These are phyloP conservation scores for Irpex rosettiformis DNA, from an alignment of 1,284 basidiomycete species.

Conservation along the genomic window DNA sequence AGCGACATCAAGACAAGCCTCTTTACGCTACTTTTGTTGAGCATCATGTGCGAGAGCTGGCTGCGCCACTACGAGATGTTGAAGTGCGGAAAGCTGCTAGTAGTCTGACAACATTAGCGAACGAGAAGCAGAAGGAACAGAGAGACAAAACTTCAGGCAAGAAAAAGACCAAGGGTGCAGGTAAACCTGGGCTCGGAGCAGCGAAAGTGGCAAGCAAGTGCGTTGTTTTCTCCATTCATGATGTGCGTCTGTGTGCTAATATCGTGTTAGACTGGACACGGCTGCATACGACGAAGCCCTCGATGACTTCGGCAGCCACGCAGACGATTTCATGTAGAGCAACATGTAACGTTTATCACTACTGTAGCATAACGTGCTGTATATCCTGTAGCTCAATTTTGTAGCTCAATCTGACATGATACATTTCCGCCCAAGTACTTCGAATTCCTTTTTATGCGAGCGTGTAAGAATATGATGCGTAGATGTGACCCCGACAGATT, in stretches of 20 bases:
- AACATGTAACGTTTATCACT: slow-evolving; percentile 4
- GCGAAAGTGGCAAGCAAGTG: slow-evolving; percentile 63
- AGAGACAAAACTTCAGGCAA: slow-evolving; percentile 83
- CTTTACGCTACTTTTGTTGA: slow-evolving; percentile 83
- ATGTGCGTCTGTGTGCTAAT: not conserved
- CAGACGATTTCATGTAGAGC: slow-evolving; percentile 76
- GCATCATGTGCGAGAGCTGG: slow-evolving; percentile 72
- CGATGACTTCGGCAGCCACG: slow-evolving; percentile 73
- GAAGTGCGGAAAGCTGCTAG: slow-evolving; percentile 87
- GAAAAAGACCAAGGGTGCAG: slow-evolving; percentile 75
- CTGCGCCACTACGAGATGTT: slow-evolving; percentile 75
- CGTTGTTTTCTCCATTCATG: slow-evolving; percentile 24
- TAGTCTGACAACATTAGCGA: slow-evolving; percentile 79
- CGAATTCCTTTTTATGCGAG: too few species aligned
- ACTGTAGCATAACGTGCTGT: not conserved
- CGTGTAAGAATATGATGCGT: too few species aligned
- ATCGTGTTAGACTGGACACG: slow-evolving; percentile 63
- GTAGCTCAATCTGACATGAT: not conserved
- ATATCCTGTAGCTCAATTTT: not conserved
- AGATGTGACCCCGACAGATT: too few species aligned
- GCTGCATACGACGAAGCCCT: slow-evolving; percentile 79
- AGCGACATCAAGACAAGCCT: slow-evolving; percentile 76
- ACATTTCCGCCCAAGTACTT: not conserved
- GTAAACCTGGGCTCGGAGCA: slow-evolving; percentile 76
- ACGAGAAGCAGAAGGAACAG: slow-evolving; percentile 91